phyloP scores from a whole-genome alignment of 257 asterid genomes.

The Paraleonurus japonicus region DNA sequence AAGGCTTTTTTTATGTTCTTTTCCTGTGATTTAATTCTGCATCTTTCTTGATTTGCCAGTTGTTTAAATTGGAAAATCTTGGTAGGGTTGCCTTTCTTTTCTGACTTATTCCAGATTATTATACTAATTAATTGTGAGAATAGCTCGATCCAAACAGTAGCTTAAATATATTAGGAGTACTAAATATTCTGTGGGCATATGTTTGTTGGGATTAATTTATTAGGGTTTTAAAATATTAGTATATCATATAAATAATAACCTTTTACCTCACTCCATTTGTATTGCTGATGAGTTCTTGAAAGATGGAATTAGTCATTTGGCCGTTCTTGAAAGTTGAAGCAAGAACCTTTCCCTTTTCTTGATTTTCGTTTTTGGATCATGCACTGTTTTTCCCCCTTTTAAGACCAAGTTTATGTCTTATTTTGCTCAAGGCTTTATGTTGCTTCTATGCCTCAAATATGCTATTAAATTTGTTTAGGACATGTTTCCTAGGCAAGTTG shows the following conservation, averaged over 20 bases:
- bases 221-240: slow-evolving; percentile 11
- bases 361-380: not conserved
- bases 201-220: not conserved
- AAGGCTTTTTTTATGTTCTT: not conserved
- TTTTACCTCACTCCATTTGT: not conserved
- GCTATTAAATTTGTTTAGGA: not conserved
- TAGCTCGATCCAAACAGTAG: slow-evolving; percentile 21
- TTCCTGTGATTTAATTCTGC: not conserved
- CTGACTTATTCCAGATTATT: not conserved
- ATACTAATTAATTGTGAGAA: slow-evolving; percentile 2
- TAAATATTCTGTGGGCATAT: not conserved
- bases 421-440: not conserved
- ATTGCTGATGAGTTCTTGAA: slow-evolving; percentile 1
- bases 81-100: slow-evolving; percentile 28
- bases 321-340: not conserved
- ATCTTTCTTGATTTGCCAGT: slow-evolving; percentile 21
- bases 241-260: slow-evolving; percentile 15
- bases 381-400: not conserved
- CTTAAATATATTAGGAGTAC: not conserved
- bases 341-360: not conserved
- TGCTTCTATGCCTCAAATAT: not conserved
- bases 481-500: too few species aligned
- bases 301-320: not conserved
- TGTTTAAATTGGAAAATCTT: slow-evolving; percentile 27
- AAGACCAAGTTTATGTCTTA: not conserved